These are phyloP conservation scores for Trichophyton simii DNA, from an alignment of 2,329 filamentous ascomycete genomes.

Conservation along the genomic window DNA sequence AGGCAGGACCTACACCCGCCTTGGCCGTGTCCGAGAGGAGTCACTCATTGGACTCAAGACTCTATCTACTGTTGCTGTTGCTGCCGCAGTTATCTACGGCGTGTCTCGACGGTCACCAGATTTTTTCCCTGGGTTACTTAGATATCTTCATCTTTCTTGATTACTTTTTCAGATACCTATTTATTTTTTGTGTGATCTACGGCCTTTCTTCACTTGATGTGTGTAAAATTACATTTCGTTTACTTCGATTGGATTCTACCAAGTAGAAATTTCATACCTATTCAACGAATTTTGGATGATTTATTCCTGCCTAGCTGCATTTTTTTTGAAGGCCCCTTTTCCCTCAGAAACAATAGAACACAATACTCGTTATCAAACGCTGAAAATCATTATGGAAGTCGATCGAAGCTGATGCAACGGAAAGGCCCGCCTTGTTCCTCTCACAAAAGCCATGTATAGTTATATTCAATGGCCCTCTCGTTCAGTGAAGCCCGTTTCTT, in stretches of 20 bases:
- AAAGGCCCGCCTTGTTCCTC: too few relatives aligned
- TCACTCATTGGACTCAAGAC: conserved; percentile 18
- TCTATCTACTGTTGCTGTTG: conserved; percentile 52
- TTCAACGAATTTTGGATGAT: too few relatives aligned
- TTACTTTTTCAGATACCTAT: background rate
- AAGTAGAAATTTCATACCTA: too few relatives aligned
- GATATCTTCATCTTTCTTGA: background rate
- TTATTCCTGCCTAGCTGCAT: too few relatives aligned
- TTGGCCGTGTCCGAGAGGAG: conserved; percentile 26
- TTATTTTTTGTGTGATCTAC: background rate
- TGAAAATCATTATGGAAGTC: too few relatives aligned
- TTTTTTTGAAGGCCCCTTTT: too few relatives aligned
- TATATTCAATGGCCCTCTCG: conserved; percentile 21
- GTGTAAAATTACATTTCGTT: too few relatives aligned
- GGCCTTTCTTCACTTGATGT: background rate
- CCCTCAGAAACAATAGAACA: too few relatives aligned
- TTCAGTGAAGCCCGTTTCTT: conserved; percentile 47
- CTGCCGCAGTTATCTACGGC: conserved; percentile 43
- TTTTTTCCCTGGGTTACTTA: conserved; percentile 8
- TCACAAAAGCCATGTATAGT: too few relatives aligned
- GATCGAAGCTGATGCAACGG: too few relatives aligned
- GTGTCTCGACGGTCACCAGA: conserved; percentile 7
- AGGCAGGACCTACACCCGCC: conserved; percentile 8
- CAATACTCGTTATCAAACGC: too few relatives aligned
- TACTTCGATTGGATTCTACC: too few relatives aligned